Evolutionary conservation across 1,284 basidiomycete species (phyloP), one percentile per base, ranked within the genome.

Genomic region (Ganoderma leucocontextum): DNA sequence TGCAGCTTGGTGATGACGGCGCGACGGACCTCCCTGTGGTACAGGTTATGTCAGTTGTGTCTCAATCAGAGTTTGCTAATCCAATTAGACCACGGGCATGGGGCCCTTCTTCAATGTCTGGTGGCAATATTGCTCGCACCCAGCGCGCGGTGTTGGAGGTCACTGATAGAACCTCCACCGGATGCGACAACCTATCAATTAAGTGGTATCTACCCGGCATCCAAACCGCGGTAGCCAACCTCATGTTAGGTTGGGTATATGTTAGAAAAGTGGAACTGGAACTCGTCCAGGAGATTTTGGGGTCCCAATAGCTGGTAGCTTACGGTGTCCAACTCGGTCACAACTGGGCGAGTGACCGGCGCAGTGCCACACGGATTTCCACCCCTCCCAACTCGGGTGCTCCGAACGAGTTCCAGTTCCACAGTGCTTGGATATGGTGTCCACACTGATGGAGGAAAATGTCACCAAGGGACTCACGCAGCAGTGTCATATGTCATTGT

Each of bases 1-100:
- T 94, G 91, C 1, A 97, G 83, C 74, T 95, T 93, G 71, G 95
- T 85, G 0, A 99, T 85, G 0, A 94, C 92, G 0, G 95, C 93
- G 29, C 95, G 90, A 15, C 97, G 94, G 9, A 98, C 97, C 75
- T 99, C 97, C 2, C 95, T 97, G 76, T 22, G 63, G 6, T 6
- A 42, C 29, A 13, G 17, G 13, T 55, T 55, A 13, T 8, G 52
- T 55, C 29, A 55, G 52, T 55, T 35, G 17, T 17, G 19, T n/a
- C n/a, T n/a, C n/a, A n/a, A n/a, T n/a, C n/a, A n/a, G n/a, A n/a
- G n/a, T n/a, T n/a, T n/a, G n/a, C n/a, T n/a, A n/a, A n/a, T n/a
- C n/a, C n/a, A n/a, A n/a, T n/a, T n/a, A n/a, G n/a, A n/a, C n/a
- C n/a, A n/a, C n/a, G n/a, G n/a, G n/a, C n/a, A n/a, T n/a, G n/a